Base-by-base conservation (phyloP, 2,329 filamentous ascomycete genomes). In the Dactylonectria estremocensis region DNA sequence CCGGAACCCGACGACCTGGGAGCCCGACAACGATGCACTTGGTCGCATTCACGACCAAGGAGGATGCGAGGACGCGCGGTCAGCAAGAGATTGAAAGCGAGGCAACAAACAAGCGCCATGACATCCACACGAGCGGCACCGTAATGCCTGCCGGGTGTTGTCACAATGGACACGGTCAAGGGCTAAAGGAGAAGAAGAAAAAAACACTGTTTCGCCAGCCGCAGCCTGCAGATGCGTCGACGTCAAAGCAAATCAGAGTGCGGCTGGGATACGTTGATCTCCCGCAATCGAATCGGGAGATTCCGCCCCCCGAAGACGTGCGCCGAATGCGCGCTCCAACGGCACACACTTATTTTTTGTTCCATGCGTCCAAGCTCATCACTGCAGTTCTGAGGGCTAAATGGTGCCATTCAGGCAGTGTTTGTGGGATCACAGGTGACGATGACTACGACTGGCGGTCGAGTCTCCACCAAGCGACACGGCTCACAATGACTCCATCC, bases 191-290 rank as follows among this genome's bases (percentile, higher is more conserved):
- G n/a, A n/a, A n/a, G n/a, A n/a, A 61, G 64, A 68, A 67, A 70
- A 55, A 70, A 62, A 43, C 14, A n/a, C 61, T 65, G 63, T 71
- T 68, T 64, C 67, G 61, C 64, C 20, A 72, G 55, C 57, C 46
- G 60, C 70, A 69, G 64, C 69, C 56, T 74, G 73, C 73, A 68
- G 66, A 73, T 70, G 67, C 57, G 53, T 65, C 62, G 67, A 62
- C 60, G 49, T 59, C 69, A 67, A 73, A 61, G 58, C 64, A 66
- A 76, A 76, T 69, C 69, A 74, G 68, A 48, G 61, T 52, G 60
- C 67, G 57, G 64, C 61, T 65, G n/a, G 56, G 40, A 63, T 61
- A 48, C 53, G 49, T 64, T 74, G 74, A 76, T 76, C 70, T 72
- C 65, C 72, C 68, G 72, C 55, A 67, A 53, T 67, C 71, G 63